A percentile compares a stretch with the other conserved stretches of the same genome.
These are phyloP conservation scores for Mercurialis annua DNA, from an alignment of 345 rosid species.

Conservation along the genomic window DNA sequence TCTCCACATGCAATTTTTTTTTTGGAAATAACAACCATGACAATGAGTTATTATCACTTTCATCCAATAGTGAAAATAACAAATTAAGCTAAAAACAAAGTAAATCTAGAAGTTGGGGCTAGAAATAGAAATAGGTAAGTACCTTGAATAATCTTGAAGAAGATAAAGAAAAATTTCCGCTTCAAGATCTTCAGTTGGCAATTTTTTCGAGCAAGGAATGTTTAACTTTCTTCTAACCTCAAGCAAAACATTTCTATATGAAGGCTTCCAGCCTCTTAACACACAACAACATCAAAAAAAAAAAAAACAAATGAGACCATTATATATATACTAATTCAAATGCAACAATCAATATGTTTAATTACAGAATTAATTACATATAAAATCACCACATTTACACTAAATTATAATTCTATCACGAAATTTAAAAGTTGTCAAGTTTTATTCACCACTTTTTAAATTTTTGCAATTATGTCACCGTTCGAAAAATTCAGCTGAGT, in stretches of 20 bases:
- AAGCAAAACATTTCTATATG: constrained; percentile 75
- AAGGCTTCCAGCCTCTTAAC: constrained; percentile 97
- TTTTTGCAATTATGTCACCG: neutral
- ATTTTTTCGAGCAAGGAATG: constrained; percentile 76
- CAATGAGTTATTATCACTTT: no score
- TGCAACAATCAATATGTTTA: neutral
- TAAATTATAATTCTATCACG: neutral
- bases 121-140: no score
- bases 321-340: neutral
- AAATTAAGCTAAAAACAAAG: no score
- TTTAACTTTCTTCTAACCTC: constrained; percentile 60
- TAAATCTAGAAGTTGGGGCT: no score
- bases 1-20: neutral
- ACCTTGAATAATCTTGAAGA: constrained; percentile 64
- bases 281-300: constrained; percentile 6
- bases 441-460: neutral
- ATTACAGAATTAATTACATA: no score
- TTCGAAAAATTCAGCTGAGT: neutral
- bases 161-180: constrained; percentile 84
- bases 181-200: constrained; percentile 78
- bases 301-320: constrained; percentile 12
- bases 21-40: no score
- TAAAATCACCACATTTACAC: neutral
- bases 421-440: neutral
- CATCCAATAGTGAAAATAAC: no score